These are phyloP conservation scores for Globisporangium nagaii DNA, from an alignment of 352 stramenopile species.

Conservation along the genomic window DNA sequence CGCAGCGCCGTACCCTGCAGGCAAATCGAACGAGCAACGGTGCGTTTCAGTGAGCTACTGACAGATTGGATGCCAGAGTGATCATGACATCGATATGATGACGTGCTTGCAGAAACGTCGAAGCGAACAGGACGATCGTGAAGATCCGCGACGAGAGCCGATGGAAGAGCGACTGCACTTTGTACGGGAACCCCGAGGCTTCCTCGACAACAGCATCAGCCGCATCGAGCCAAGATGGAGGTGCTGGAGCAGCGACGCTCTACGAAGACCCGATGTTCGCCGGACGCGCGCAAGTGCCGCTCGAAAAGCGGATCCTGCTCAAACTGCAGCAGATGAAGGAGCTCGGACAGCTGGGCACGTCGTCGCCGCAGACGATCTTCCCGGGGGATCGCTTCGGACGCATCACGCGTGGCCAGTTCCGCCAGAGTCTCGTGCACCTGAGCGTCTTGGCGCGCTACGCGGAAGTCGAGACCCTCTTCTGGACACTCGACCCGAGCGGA, in stretches of 20 bases:
- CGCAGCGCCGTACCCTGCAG: constrained; percentile 27
- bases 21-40: constrained; percentile 74
- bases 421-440: constrained; percentile 65
- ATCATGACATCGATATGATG: neutral
- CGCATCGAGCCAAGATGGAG: constrained; percentile 2
- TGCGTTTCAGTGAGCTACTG: constrained; percentile 11
- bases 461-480: constrained; percentile 71
- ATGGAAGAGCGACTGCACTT: constrained; percentile 43
- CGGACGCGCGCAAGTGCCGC: constrained; percentile 14
- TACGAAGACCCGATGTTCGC: constrained; percentile 27
- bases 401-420: constrained; percentile 67
- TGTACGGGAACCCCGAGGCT: constrained; percentile 13
- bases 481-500: constrained; percentile 60
- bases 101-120: constrained; percentile 35
- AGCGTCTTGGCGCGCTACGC: constrained; percentile 55
- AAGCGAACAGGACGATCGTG: constrained; percentile 57
- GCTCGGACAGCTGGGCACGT: constrained; percentile 43
- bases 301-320: constrained; percentile 52
- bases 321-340: constrained; percentile 64
- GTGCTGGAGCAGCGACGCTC: neutral
- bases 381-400: constrained; percentile 62
- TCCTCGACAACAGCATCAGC: constrained; percentile 21
- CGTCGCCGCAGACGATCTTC: constrained; percentile 55
- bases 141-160: constrained; percentile 66
- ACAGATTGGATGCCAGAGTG: neutral